These are phyloP conservation scores for Aspergillus ochraceoroseus DNA, from an alignment of 2,329 filamentous ascomycete genomes.

Conservation along the genomic window DNA sequence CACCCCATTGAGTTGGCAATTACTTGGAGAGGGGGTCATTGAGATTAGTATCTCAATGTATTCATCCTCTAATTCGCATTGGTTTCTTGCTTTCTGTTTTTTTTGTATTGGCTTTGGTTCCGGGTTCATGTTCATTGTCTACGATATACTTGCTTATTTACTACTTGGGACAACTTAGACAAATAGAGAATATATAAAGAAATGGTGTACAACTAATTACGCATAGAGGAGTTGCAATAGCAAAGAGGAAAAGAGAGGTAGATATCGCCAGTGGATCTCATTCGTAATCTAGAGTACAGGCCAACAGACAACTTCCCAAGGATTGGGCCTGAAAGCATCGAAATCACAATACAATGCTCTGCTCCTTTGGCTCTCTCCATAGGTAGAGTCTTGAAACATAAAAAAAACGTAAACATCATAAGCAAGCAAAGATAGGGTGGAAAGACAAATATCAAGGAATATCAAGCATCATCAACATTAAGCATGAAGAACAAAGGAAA, in stretches of 20 bases:
- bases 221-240: too few species aligned
- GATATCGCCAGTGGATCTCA: not conserved
- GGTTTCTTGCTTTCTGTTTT: not conserved
- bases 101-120: not conserved
- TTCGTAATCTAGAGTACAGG: constrained; percentile 15
- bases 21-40: constrained; percentile 26
- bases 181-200: too few species aligned
- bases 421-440: constrained; percentile 11
- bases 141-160: not conserved
- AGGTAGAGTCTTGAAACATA: constrained; percentile 17
- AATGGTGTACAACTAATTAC: too few species aligned
- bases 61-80: not conserved
- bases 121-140: not conserved
- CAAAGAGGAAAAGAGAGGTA: not conserved
- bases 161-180: too few species aligned
- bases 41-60: too few species aligned
- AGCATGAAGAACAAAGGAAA: constrained; percentile 19
- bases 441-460: constrained; percentile 7
- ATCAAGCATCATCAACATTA: not conserved
- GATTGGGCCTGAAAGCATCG: not conserved
- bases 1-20: constrained; percentile 36
- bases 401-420: constrained; percentile 18
- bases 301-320: constrained; percentile 8
- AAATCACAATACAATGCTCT: too few species aligned
- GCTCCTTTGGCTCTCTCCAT: too few species aligned